These are phyloP conservation scores for Xylaria sp. DNA, from an alignment of 2,329 filamentous ascomycete genomes.

Conservation along the genomic window DNA sequence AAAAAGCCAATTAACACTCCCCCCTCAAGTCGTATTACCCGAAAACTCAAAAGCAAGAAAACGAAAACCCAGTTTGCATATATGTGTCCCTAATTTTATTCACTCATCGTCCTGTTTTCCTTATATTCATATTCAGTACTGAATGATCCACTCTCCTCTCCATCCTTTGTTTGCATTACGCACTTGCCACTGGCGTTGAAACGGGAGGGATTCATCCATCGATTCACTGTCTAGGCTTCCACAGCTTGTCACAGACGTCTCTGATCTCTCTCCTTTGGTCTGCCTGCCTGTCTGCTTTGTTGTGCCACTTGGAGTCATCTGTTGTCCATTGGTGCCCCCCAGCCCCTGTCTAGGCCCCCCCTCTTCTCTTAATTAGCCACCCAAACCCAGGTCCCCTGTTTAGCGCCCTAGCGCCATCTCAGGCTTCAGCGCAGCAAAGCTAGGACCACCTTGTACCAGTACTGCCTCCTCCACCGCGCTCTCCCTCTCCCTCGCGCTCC, in stretches of 20 bases:
- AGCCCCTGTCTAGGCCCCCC: slow-evolving; percentile 41
- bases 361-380: slow-evolving; percentile 38
- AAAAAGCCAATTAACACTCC: neutral
- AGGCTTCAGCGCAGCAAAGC: slow-evolving; percentile 38
- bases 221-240: slow-evolving; percentile 46
- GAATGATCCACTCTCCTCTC: slow-evolving; percentile 44
- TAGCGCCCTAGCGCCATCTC: slow-evolving; percentile 27
- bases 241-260: slow-evolving; percentile 35
- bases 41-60: slow-evolving; percentile 26
- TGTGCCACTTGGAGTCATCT: slow-evolving; percentile 45
- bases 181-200: slow-evolving; percentile 47
- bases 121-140: slow-evolving; percentile 20
- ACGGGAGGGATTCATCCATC: slow-evolving; percentile 44
- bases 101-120: slow-evolving; percentile 39
- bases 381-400: slow-evolving; percentile 34
- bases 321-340: slow-evolving; percentile 38
- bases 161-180: slow-evolving; percentile 42
- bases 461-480: slow-evolving; percentile 38
- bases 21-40: slow-evolving; percentile 38
- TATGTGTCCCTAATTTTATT: slow-evolving; percentile 34
- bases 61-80: slow-evolving; percentile 17
- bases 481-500: neutral
- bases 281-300: slow-evolving; percentile 31
- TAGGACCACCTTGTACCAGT: slow-evolving; percentile 39
- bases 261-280: slow-evolving; percentile 29